Evolutionary conservation across 2,329 filamentous ascomycete species (phyloP), one percentile per base, ranked within the genome.

Genomic region (Chrysoporthe deuterocubensis): DNA sequence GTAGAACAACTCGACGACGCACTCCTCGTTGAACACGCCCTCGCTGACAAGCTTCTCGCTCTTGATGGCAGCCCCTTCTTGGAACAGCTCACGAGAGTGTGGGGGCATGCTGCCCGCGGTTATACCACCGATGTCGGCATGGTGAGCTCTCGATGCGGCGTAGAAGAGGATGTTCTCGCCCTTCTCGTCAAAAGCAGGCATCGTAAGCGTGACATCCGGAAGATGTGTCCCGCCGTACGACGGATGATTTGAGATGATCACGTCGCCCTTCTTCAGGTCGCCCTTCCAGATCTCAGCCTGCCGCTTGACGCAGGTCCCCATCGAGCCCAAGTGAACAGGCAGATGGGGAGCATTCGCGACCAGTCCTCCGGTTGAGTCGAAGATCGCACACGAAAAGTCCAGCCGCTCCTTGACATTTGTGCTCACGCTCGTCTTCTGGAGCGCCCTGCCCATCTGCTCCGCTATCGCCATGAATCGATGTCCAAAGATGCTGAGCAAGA

Each of bases 381-480:
- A 95, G 1, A 95, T 83, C 40, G 92, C 92, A 71, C 92, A 96
- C 3, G 91, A 94, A 74, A 93, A 96, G 74, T 96, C 92, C 1
- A 95, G 84, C 4, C 92, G 87, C 75, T 95, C 92, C 76, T 95
- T 92, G 75, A 94, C 91, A 73, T 94, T 94, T 1, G 90, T 93
- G 73, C 87, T 92, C 66, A 94, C 90, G 75, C 89, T 92, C 0
- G 91, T 94, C 81, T 94, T 94, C 74, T 94, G 91, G 18, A 94
- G 79, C 14, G 90, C 89, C 65, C 90, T 82, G 0, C 92, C 92
- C 92, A 95, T 94, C 75, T 94, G 92, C 78, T 95, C 92, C 1
- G 92, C 92, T 72, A 94, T 93, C 7, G 90, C 89, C 92, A 94
- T 95, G 78, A 95, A 95, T 8, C 92, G 85, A 75, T 94, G 91